These are phyloP conservation scores for Lipomyces sp. DNA, from an alignment of 805 yeast species.

Conservation along the genomic window DNA sequence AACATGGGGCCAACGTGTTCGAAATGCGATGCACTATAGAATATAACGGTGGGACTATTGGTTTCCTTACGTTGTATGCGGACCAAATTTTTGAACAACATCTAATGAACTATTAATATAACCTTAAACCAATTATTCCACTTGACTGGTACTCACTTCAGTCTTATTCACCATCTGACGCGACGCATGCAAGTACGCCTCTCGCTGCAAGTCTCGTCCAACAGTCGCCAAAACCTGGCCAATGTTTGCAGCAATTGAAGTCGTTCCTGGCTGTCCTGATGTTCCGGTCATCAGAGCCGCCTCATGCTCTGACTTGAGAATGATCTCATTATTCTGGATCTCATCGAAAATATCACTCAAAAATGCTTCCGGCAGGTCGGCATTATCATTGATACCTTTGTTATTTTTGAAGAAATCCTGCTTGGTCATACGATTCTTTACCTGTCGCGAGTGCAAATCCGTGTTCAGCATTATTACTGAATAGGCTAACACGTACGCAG, in stretches of 20 bases:
- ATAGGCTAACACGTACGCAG: conserved; percentile 86
- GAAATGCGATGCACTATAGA: conserved; percentile 81
- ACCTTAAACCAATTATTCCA: too few relatives aligned
- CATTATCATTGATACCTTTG: conserved; percentile 89
- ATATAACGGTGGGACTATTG: conserved; percentile 52
- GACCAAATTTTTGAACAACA: conserved; percentile 28
- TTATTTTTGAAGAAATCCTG: conserved; percentile 88
- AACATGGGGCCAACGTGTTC: conserved; percentile 93
- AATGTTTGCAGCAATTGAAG: conserved; percentile 44
- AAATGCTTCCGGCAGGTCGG: conserved; percentile 76
- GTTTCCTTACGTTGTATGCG: conserved; percentile 31
- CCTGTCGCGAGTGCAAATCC: conserved; percentile 89
- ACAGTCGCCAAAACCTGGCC: conserved; percentile 55
- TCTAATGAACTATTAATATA: conserved; percentile 10
- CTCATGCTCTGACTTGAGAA: conserved; percentile 89
- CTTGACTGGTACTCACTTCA: conserved; percentile 55
- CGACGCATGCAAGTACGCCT: conserved; percentile 90
- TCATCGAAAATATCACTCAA: conserved; percentile 74
- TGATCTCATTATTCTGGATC: conserved; percentile 83
- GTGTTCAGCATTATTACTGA: conserved; percentile 95
- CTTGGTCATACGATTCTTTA: conserved; percentile 84
- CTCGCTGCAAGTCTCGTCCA: conserved; percentile 67
- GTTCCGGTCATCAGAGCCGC: conserved; percentile 82
- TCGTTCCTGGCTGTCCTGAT: conserved; percentile 45
- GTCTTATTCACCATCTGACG: conserved; percentile 89